These are phyloP conservation scores for Trichosporon ovoides DNA, from an alignment of 1,284 basidiomycete species.

Conservation along the genomic window DNA sequence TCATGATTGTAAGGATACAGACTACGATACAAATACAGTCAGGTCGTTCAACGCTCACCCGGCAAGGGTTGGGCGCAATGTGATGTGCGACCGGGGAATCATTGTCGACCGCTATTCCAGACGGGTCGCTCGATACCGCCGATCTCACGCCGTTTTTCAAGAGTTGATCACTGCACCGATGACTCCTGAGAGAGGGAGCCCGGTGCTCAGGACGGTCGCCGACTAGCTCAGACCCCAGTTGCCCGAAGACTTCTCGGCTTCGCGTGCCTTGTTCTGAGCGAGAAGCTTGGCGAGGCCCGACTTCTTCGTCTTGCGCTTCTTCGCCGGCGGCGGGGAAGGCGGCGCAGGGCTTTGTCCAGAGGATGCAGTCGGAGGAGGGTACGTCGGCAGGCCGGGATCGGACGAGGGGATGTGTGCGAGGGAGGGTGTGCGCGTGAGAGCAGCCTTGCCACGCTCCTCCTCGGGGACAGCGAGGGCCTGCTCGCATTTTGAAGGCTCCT, in stretches of 20 bases:
- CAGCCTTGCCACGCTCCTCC: neutral
- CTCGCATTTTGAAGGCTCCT: neutral
- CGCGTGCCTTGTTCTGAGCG: slow-evolving; percentile 43
- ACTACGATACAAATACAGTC: neutral
- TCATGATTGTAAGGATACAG: neutral
- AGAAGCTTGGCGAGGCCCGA: slow-evolving; percentile 43
- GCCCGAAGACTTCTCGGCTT: slow-evolving; percentile 24
- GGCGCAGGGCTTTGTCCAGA: slow-evolving; percentile 4
- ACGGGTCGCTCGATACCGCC: too few species aligned
- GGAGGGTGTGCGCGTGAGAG: slow-evolving; percentile 19
- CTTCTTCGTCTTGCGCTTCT: slow-evolving; percentile 43
- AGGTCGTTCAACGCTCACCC: neutral
- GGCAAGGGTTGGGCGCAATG: neutral
- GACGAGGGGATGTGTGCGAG: slow-evolving; percentile 34
- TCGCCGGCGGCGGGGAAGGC: slow-evolving; percentile 15
- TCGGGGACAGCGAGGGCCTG: neutral
- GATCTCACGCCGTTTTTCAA: neutral
- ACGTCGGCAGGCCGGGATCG: slow-evolving; percentile 38
- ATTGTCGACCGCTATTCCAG: too few species aligned
- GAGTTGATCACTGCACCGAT: neutral
- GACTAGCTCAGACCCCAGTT: slow-evolving; percentile 31
- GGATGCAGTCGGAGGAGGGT: slow-evolving; percentile 16
- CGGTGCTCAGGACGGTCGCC: neutral
- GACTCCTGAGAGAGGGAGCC: neutral
- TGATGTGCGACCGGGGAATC: neutral